These are phyloP conservation scores for Candida glucosophila DNA, from an alignment of 1,139 yeast species.

Conservation along the genomic window DNA sequence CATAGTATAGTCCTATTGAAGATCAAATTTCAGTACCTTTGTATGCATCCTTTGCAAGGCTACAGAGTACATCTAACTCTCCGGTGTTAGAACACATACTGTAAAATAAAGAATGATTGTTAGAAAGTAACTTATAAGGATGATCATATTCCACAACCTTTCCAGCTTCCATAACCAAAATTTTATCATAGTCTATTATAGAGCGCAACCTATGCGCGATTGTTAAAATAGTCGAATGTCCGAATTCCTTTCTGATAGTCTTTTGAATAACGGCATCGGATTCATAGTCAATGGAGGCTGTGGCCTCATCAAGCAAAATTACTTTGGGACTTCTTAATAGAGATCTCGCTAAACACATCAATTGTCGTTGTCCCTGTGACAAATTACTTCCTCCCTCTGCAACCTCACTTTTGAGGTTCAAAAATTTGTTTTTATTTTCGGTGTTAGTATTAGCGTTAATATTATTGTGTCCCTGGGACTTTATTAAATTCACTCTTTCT, in stretches of 20 bases:
- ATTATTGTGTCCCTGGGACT: constrained; percentile 23
- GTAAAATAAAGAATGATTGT: constrained; percentile 61
- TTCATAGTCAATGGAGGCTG: constrained; percentile 91
- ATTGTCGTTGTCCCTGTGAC: constrained; percentile 95
- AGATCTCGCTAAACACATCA: constrained; percentile 88
- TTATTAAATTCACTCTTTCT: constrained; percentile 71
- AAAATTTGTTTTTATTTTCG: constrained; percentile 74
- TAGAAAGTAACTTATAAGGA: constrained; percentile 65
- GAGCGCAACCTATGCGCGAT: constrained; percentile 95
- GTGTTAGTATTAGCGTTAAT: constrained; percentile 8
- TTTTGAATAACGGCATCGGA: constrained; percentile 87
- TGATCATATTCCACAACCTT: constrained; percentile 83
- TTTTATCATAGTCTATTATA: constrained; percentile 88
- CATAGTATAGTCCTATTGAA: no score
- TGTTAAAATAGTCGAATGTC: constrained; percentile 75
- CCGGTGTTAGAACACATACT: constrained; percentile 93
- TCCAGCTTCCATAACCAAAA: constrained; percentile 93
- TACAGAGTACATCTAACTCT: constrained; percentile 68
- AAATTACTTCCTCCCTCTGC: constrained; percentile 86
- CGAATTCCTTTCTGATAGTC: constrained; percentile 83
- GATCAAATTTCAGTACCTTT: no score
- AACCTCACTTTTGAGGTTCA: constrained; percentile 58
- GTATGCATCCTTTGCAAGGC: constrained; percentile 59
- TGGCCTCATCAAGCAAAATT: constrained; percentile 87
- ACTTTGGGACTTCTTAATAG: constrained; percentile 79